These are phyloP conservation scores for Agrostemma githago DNA, from an alignment of 148 eudicot species.

Conservation along the genomic window DNA sequence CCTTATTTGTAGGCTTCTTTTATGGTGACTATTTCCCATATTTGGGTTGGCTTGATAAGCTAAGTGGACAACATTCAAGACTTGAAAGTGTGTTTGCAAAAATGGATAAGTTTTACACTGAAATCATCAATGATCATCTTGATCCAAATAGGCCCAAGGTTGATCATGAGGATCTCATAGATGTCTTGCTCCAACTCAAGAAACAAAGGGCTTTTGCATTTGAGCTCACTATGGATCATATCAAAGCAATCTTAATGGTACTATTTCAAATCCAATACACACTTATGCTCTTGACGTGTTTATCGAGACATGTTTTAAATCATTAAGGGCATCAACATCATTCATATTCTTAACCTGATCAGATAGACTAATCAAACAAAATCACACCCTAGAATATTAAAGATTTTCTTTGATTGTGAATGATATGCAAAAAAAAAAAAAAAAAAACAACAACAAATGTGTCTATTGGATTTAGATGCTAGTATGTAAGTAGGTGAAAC, in stretches of 20 bases:
- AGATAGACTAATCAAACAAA: too few species aligned
- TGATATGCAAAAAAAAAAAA: too few species aligned
- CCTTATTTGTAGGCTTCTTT: conserved; percentile 5
- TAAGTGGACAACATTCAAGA: background rate
- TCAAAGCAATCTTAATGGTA: conserved; percentile 13
- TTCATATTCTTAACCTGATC: too few species aligned
- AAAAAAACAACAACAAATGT: too few species aligned
- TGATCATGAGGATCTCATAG: conserved; percentile 7
- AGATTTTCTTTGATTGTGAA: too few species aligned
- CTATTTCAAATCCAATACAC: too few species aligned
- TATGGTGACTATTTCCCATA: background rate
- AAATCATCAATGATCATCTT: conserved; percentile 6
- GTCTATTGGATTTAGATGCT: too few species aligned
- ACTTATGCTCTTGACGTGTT: too few species aligned
- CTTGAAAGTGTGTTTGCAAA: background rate
- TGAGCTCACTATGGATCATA: conserved; percentile 5
- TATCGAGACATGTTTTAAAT: too few species aligned
- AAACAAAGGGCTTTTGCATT: background rate
- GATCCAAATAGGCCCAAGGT: conserved; percentile 7
- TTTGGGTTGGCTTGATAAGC: conserved; percentile 12
- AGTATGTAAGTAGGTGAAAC: too few species aligned
- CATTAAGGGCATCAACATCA: too few species aligned
- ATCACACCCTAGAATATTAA: too few species aligned
- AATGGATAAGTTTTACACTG: background rate
- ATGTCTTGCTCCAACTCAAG: conserved; percentile 7